phyloP scores from a whole-genome alignment of 2,329 filamentous ascomycete genomes.

The Talaromyces rugulosus region DNA sequence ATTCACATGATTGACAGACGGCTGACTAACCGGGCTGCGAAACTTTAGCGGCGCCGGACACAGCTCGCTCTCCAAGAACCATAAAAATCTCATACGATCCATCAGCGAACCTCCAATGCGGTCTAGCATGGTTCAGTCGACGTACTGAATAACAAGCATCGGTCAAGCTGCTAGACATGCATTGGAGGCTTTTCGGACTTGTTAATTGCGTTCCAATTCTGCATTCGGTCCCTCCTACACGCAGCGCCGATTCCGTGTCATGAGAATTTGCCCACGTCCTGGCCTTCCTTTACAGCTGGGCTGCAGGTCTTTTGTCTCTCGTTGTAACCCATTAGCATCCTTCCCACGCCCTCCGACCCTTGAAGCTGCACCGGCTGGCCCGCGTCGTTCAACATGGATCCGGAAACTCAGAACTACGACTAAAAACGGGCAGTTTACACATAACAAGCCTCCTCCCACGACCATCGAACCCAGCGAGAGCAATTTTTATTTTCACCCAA shows the following conservation, averaged over 20 bases:
- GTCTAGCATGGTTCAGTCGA: not conserved
- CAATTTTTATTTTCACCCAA: not conserved
- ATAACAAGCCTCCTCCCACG: not conserved
- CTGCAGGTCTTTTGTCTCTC: conserved; percentile 21
- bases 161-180: conserved; percentile 19
- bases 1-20: not conserved
- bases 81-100: not conserved
- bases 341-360: not conserved
- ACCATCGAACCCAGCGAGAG: not conserved
- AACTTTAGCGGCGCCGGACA: not conserved
- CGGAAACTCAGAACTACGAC: conserved; percentile 6
- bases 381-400: conserved; percentile 1
- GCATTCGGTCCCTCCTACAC: conserved; percentile 19
- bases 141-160: not conserved
- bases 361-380: not conserved
- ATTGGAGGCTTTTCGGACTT: conserved; percentile 17
- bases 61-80: not conserved
- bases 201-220: conserved; percentile 26
- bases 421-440: not conserved
- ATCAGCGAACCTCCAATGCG: not conserved
- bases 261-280: conserved; percentile 37
- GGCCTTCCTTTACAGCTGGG: conserved; percentile 32
- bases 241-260: conserved; percentile 32
- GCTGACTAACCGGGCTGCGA: not conserved
- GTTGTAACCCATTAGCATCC: conserved; percentile 6